Base-by-base conservation (phyloP, 2,329 filamentous ascomycete species). In the Aureobasidium sp. region DNA sequence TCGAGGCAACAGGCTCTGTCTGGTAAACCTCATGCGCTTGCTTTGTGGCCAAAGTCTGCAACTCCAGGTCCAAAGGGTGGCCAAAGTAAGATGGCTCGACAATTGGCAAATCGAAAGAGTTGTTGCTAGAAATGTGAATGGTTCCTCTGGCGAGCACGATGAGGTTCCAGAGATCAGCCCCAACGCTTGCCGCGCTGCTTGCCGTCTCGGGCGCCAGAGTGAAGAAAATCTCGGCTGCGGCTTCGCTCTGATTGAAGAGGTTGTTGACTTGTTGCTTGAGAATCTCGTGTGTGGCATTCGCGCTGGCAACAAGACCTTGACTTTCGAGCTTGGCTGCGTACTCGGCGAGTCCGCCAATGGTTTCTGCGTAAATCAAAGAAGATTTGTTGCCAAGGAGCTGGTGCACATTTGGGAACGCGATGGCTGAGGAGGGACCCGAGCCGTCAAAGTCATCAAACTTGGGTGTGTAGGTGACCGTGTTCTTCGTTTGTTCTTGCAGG, bases 11-110 rank as follows among this genome's bases (percentile, higher is more conserved):
- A 17, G 61, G 59, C 6, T 52, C 30, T 3, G 62, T 61, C 7
- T 57, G 37, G 50, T 58, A 63, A 25, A 67, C 60, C 22, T 66
- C 56, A 6, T 68, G 65, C 3, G 65, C 57, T 19, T 62, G 66
- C 45, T 66, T 60, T 19, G 67, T 66, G 3, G 61, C 61, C 2
- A 62, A 65, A 2, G 66, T 61, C 14, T 71, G 69, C 6, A 69
- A 58, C 5, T 58, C 55, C 2, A 61, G 55, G 50, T 74, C 71
- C 27, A 68, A 67, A 2, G 68, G 65, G 8, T 73, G 63, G 47
- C 68, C 65, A 58, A 73, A 68, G 58, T 70, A 73, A 45, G 68
- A 68, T 2, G 71, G 71, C 53, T 74, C 62, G 58, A 75, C 70
- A 14, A 35, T 47, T 0, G 74, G 72, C 6, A 64, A 57, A 30